Conservation (phyloP, 148 eudicot genomes). For the Camellia japonica region DNA sequence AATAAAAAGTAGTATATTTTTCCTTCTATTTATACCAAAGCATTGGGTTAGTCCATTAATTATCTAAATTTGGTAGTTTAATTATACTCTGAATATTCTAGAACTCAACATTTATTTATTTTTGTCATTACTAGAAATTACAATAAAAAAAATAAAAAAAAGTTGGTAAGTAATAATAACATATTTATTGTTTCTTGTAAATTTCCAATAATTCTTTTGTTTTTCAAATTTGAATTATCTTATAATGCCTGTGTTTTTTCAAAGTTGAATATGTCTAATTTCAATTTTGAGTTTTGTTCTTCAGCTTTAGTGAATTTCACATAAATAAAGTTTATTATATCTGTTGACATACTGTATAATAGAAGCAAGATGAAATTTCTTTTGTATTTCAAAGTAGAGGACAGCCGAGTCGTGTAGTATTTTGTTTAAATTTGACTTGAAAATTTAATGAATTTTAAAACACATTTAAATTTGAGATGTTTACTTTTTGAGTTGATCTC, state of each 20-base stretch:
- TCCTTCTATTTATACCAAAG: constrained; percentile 6
- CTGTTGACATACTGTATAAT: no score
- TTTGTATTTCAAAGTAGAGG: no score
- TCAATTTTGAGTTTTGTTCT: neutral
- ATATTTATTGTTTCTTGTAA: neutral
- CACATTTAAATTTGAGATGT: no score
- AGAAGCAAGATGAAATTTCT: no score
- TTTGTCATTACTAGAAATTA: neutral
- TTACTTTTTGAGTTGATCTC: no score
- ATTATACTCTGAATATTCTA: neutral
- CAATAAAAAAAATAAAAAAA: neutral
- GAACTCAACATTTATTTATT: neutral
- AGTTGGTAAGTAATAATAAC: neutral
- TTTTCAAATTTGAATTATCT: no score
- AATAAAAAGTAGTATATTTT: neutral
- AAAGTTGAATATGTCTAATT: no score
- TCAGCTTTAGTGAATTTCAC: neutral
- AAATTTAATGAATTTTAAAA: no score
- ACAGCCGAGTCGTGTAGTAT: no score
- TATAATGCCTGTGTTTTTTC: no score
- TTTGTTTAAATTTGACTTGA: no score
- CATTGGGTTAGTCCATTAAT: neutral
- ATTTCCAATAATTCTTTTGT: neutral
- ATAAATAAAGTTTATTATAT: no score
- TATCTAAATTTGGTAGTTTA: constrained; percentile 2